phyloP scores from a whole-genome alignment of 306 rosid genomes.

The Citrullus amarus region DNA sequence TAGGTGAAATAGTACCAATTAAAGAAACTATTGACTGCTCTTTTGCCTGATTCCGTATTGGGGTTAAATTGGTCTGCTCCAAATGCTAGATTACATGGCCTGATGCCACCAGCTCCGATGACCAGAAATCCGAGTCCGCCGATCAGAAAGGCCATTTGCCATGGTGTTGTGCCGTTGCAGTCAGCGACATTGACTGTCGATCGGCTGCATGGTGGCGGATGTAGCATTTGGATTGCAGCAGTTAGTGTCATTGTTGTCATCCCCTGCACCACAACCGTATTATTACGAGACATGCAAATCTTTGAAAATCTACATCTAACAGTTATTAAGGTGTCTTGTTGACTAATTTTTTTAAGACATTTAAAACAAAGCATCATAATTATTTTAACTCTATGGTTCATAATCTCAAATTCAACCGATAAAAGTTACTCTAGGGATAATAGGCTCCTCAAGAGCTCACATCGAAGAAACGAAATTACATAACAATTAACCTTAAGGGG shows the following conservation, averaged over 20 bases:
- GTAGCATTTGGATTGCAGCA: slow-evolving; percentile 48
- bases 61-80: slow-evolving; percentile 85
- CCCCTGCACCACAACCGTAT: slow-evolving; percentile 25
- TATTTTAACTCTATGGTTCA: too few species aligned
- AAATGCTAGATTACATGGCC: slow-evolving; percentile 84
- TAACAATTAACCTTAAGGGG: too few species aligned
- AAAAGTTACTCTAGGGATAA: too few species aligned
- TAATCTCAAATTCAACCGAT: too few species aligned
- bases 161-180: slow-evolving; percentile 46
- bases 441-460: too few species aligned
- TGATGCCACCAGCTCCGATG: slow-evolving; percentile 57
- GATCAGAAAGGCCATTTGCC: slow-evolving; percentile 48
- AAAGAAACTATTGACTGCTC: slow-evolving; percentile 69
- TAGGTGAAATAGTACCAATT: slow-evolving; percentile 72
- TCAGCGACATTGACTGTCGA: background rate
- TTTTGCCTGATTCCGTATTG: slow-evolving; percentile 54
- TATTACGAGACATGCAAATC: too few species aligned
- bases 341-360: too few species aligned
- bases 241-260: slow-evolving; percentile 50
- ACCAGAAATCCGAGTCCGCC: slow-evolving; percentile 42
- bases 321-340: too few species aligned
- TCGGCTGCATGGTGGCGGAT: slow-evolving; percentile 44
- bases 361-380: too few species aligned
- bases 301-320: too few species aligned
- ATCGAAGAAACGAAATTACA: too few species aligned